Evolutionary conservation across 306 rosid genomes (phyloP), one percentile per base, ranked within the genome.

Genomic region (Heteromeles arbutifolia): DNA sequence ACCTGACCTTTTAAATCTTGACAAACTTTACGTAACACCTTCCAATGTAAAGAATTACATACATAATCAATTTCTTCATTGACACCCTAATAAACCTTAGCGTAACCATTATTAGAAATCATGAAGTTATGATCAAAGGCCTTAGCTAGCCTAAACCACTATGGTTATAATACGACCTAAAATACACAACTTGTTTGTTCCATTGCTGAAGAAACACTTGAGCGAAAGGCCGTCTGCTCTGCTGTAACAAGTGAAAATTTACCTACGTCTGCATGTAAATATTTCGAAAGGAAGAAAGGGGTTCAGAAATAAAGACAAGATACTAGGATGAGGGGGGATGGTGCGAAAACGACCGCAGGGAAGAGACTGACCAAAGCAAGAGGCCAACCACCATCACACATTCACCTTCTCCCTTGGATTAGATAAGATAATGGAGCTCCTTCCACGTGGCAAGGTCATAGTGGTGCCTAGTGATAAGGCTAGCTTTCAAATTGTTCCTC

Each of bases 391-490:
- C 5, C 32, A 34, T 72, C 75, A 72, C 66, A 6, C 65, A 56
- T 72, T 72, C 64, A 52, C 48, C 61, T 56, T 12, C 22, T n/a
- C 52, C 53, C 18, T 31, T 53, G 48, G 45, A 53, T 70, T 71
- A 56, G 76, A 72, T 70, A 70, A 70, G 74, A 53, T 72, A 7
- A 54, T 45, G 24, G 66, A 72, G 13, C 31, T 9, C 9, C 34
- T 56, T 72, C 67, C 76, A 72, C 67, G 76, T 72, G 76, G 24
- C 67, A 56, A 3, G 11, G 11, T 8, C 34, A 19, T 37, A 32
- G 37, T 54, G 75, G 75, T 71, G 67, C 7, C 39, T 22, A 24
- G 13, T 18, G 66, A 72, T 72, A 34, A 72, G 67, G 76, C 67
- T 37, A 22, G 25, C 63, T 37, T 34, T 72, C 56, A 57, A 72